Base-by-base conservation (phyloP, 108 stramenopile species). In the Pseudonitzschia pungens region DNA sequence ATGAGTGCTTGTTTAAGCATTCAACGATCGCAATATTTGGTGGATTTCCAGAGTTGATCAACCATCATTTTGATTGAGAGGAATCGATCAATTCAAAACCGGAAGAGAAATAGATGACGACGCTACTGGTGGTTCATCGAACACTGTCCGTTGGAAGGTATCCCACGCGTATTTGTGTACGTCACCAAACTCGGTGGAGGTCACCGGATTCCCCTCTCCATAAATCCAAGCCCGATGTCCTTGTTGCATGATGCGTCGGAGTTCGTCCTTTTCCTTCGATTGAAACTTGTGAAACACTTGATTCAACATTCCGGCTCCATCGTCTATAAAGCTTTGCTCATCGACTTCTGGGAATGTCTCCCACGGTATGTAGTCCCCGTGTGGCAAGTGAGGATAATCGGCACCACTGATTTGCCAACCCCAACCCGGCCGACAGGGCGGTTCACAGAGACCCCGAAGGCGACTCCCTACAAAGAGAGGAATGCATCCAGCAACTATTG, bases 141-240 rank as follows among this genome's bases (percentile, higher is more conserved):
- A 48, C 18, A 48, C 14, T 11, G 14, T 18, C 18, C 45, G 45
- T 18, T 48, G 45, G 54, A 77, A 74, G 8, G 82, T 79, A 11
- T 69, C 26, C 77, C 82, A 79, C 22, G 78, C 72, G 56, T 67
- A 76, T n/a, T n/a, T 21, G 12, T 64, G 24, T 6, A 74, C 82
- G 27, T 79, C 51, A 0, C 83, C 83, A 66, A 84, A 84, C 22
- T 66, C 56, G 43, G 65, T 68, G 10, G 81, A 73, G 32, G 74
- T 76, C 18, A 77, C 77, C n/a, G 85, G 86, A 79, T 87, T 78
- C 21, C 83, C 83, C 59, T 58, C 74, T 18, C 83, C 83, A 52
- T 84, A 84, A 0, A 90, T 83, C 79, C 78, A 90, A 12, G 77
- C 83, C 21, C 70, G 20, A 27, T 58, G 65, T 8, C 50, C 62